Percentiles rank a stretch among this genome's conserved stretches.
Evolutionary conservation across 1,284 basidiomycete species (phyloP).

Genomic region (Crucibulum parvulum): DNA sequence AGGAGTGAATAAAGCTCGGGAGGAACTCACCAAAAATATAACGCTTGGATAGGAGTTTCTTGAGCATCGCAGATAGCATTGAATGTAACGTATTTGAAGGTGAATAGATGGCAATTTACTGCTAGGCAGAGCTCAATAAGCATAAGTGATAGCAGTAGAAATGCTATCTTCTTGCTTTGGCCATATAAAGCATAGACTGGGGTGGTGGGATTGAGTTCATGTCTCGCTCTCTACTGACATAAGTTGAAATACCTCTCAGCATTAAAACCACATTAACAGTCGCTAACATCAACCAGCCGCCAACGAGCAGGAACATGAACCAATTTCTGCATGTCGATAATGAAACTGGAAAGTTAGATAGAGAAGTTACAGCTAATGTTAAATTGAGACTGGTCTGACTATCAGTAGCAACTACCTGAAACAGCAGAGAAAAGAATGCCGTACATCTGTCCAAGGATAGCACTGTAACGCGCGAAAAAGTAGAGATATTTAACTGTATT

Average conservation of each 20-base stretch:
- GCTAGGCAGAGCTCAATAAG: not conserved
- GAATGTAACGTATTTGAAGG: constrained; percentile 1
- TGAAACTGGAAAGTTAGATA: not conserved
- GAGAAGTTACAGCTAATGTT: not conserved
- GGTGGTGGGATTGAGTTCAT: not conserved
- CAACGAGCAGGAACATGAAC: not conserved
- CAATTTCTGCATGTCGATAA: not conserved
- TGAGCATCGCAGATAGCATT: constrained; percentile 5
- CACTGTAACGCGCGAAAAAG: not conserved
- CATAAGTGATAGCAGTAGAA: not conserved
- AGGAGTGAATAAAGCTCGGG: no score
- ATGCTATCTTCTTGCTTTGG: not conserved
- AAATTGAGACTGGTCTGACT: not conserved
- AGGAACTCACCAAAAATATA: constrained; percentile 5
- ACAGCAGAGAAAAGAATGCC: not conserved
- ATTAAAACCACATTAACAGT: constrained; percentile 10
- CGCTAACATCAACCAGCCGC: constrained; percentile 4
- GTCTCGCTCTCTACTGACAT: not conserved
- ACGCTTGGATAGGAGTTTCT: constrained; percentile 1
- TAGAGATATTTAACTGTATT: not conserved
- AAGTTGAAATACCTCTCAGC: constrained; percentile 10
- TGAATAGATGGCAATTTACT: not conserved
- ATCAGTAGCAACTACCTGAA: not conserved
- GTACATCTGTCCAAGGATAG: not conserved
- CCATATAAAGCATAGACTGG: constrained; percentile 1